Percentiles rank a stretch among this genome's conserved stretches.
These are phyloP conservation scores for Botrytis galanthina DNA, from an alignment of 2,329 filamentous ascomycete species.

Conservation along the genomic window DNA sequence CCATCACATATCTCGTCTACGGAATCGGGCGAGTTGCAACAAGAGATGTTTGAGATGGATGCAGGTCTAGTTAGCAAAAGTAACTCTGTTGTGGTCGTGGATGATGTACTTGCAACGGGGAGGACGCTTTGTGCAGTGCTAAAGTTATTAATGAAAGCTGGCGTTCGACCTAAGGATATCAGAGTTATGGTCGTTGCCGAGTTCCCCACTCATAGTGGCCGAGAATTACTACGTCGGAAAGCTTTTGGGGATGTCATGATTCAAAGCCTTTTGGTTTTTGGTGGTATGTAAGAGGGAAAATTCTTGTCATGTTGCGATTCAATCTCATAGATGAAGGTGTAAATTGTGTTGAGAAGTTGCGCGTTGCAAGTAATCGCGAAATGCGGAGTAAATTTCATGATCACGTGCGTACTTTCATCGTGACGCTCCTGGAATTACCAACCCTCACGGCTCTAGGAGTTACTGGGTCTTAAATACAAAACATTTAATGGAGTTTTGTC, in stretches of 20 bases:
- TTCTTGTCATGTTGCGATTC: too few species aligned
- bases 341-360: too few species aligned
- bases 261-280: conserved; percentile 32
- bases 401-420: too few species aligned
- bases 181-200: conserved; percentile 30
- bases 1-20: conserved; percentile 54
- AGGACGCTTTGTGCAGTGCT: conserved; percentile 32
- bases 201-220: conserved; percentile 29
- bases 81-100: conserved; percentile 25
- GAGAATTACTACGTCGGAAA: conserved; percentile 27
- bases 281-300: background rate
- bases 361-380: too few species aligned
- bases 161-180: conserved; percentile 24
- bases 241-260: conserved; percentile 30
- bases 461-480: too few species aligned
- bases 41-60: conserved; percentile 51
- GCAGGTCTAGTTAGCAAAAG: conserved; percentile 41
- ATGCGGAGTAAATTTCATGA: too few species aligned
- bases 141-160: conserved; percentile 27
- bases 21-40: conserved; percentile 27
- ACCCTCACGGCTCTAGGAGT: too few species aligned
- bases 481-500: too few species aligned
- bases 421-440: too few species aligned
- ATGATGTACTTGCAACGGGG: conserved; percentile 33
- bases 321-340: too few species aligned